Base-by-base conservation (phyloP, 306 rosid genomes). In the Castanea crenata region DNA sequence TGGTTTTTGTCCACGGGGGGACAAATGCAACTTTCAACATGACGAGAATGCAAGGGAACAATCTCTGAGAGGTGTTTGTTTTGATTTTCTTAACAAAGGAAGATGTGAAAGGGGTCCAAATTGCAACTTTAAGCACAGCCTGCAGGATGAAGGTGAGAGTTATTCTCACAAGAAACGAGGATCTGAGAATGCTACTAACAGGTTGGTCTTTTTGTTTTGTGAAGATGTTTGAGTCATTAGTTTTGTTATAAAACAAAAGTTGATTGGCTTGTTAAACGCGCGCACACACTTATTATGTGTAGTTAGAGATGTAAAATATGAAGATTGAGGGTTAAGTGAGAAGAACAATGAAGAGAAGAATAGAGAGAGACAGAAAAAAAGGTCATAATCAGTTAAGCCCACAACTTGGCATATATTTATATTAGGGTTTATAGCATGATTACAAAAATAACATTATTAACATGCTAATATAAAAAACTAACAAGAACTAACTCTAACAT, bases 101-200 rank as follows among this genome's bases (percentile, higher is more conserved):
- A 93, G 88, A 87, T 95, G 99, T 81, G 98, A 90, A 89, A 89
- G 90, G 83, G 98, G 94, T 76, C 90, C 96, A 34, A 95, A 90
- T 80, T 95, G 98, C 88, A 91, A 80, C 65, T 95, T 88, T 82
- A 90, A 85, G 92, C 99, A 95, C 81, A 82, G 84, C 81, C 76
- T 93, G 79, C 96, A 88, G 86, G 86, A 89, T 62, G 96, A 88
- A 84, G 93, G 86, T 71, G 93, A 90, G 59, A 80, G 67, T 70
- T 19, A 44, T 78, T 58, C 88, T 85, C 86, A 74, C 29, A 83
- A 79, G 93, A 85, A 82, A 62, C 71, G 76, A 67, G 86, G 85
- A 71, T 86, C 90, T 69, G 97, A 85, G 81, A 89, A 80, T 75
- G 88, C 85, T 65, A 79, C 83, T 78, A 85, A 84, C 79, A 94